phyloP scores from a whole-genome alignment of 2,329 filamentous ascomycete genomes.

The Trichoderma sp. region DNA sequence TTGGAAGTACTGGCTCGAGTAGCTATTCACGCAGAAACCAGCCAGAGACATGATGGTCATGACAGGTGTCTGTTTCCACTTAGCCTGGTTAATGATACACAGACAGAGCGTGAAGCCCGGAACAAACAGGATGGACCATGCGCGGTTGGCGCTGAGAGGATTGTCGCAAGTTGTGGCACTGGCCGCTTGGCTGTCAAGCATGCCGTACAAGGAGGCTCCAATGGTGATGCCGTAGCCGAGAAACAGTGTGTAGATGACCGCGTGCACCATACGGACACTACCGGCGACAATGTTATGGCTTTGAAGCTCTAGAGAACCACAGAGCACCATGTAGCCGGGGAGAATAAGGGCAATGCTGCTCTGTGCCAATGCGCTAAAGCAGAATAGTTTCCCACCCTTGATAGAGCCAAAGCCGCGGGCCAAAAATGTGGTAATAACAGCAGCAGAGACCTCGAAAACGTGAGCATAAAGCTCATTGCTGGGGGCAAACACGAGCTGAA shows the following conservation, averaged over 20 bases:
- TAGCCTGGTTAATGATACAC: constrained; percentile 78
- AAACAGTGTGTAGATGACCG: constrained; percentile 74
- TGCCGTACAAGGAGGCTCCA: constrained; percentile 65
- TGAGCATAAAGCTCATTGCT: constrained; percentile 69
- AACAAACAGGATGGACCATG: constrained; percentile 70
- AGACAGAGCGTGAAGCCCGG: constrained; percentile 73
- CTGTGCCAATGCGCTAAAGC: constrained; percentile 71
- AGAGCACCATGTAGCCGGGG: constrained; percentile 57
- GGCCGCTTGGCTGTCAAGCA: constrained; percentile 59
- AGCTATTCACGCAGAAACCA: constrained; percentile 76
- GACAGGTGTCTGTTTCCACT: constrained; percentile 74
- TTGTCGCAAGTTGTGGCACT: constrained; percentile 45
- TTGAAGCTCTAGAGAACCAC: constrained; percentile 64
- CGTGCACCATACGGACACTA: constrained; percentile 74
- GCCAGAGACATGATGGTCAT: constrained; percentile 74
- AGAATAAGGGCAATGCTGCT: constrained; percentile 76
- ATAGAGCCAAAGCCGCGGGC: constrained; percentile 71
- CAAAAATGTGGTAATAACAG: constrained; percentile 67
- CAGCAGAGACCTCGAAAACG: constrained; percentile 55
- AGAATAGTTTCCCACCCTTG: constrained; percentile 59
- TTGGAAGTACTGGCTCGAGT: constrained; percentile 65
- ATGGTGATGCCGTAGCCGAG: constrained; percentile 74
- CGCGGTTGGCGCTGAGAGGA: constrained; percentile 49
- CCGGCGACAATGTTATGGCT: constrained; percentile 70
- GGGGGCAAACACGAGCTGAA: constrained; percentile 75